Evolutionary conservation across 805 yeast genomes (phyloP).

Genomic region (Candida ortonii): DNA sequence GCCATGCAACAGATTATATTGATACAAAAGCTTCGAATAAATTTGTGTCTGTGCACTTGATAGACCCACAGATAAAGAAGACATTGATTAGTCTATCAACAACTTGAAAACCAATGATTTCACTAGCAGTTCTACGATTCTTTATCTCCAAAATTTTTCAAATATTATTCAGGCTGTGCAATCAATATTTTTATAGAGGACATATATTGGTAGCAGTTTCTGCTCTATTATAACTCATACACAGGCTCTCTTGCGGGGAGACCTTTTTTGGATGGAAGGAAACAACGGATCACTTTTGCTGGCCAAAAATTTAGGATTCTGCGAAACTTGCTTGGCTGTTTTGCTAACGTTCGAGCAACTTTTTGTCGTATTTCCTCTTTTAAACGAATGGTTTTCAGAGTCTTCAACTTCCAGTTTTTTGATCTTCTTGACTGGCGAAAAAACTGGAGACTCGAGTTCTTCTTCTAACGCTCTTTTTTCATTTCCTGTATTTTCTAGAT

Average conservation of each 20-base stretch:
- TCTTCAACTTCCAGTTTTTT: slow-evolving; percentile 1
- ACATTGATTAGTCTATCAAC: too few species aligned
- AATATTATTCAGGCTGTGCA: slow-evolving; percentile 4
- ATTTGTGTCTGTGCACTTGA: slow-evolving; percentile 9
- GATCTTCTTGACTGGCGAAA: slow-evolving; percentile 11
- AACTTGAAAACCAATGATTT: too few species aligned
- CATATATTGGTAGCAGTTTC: too few species aligned
- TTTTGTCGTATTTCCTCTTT: not conserved
- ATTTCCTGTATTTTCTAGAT: too few species aligned
- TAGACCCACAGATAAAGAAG: too few species aligned
- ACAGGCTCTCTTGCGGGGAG: slow-evolving; percentile 1
- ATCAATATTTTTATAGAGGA: too few species aligned
- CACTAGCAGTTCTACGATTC: too few species aligned
- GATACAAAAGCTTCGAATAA: slow-evolving; percentile 13
- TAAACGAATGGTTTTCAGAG: slow-evolving; percentile 1
- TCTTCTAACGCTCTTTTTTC: not conserved
- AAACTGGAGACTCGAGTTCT: slow-evolving; percentile 13
- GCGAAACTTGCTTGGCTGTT: not conserved
- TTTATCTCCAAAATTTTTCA: not conserved
- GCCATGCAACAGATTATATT: slow-evolving; percentile 20
- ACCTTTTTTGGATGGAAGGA: slow-evolving; percentile 1
- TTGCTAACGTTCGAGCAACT: not conserved
- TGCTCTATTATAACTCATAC: slow-evolving; percentile 9
- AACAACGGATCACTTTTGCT: too few species aligned
- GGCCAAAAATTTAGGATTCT: too few species aligned